Evolutionary conservation across 2,329 filamentous ascomycete genomes (phyloP).

Genomic region (Bipolaris oryzae): DNA sequence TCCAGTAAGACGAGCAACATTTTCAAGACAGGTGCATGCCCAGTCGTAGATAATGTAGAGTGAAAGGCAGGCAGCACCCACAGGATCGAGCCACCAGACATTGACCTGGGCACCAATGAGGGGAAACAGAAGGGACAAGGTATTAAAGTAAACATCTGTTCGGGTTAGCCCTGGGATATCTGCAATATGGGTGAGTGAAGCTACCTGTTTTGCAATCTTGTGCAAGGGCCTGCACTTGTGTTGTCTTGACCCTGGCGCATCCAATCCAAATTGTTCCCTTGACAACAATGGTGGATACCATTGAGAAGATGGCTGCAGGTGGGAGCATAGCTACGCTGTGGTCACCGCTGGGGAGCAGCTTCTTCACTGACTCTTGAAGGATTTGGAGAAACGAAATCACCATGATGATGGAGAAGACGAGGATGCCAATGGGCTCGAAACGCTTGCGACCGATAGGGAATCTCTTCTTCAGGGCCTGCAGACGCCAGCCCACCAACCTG

Average conservation of each 20-base stretch:
- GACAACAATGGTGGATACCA: constrained; percentile 63
- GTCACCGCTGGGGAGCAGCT: constrained; percentile 59
- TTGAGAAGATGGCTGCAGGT: constrained; percentile 61
- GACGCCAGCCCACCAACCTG: constrained; percentile 63
- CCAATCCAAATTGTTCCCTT: constrained; percentile 67
- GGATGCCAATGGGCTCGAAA: constrained; percentile 66
- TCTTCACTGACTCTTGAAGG: constrained; percentile 64
- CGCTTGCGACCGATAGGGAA: constrained; percentile 61
- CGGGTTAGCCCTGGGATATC: neutral
- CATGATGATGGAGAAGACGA: constrained; percentile 68
- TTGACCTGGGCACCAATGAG: constrained; percentile 64
- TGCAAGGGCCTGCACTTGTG: constrained; percentile 67
- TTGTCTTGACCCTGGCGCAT: constrained; percentile 65
- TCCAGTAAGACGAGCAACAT: constrained; percentile 65
- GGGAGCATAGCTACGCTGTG: constrained; percentile 59
- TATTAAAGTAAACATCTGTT: constrained; percentile 69
- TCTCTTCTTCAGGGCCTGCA: constrained; percentile 56
- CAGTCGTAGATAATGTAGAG: constrained; percentile 73
- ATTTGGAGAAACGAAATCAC: constrained; percentile 67
- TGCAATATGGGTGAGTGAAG: too few relatives aligned
- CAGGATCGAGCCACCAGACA: constrained; percentile 71
- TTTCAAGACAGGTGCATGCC: constrained; percentile 66
- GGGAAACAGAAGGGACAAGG: constrained; percentile 66
- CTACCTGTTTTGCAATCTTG: constrained; percentile 62
- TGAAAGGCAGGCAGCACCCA: constrained; percentile 67